Evolutionary conservation across 2,329 filamentous ascomycete genomes (phyloP), one percentile per base, ranked within the genome.

Genomic region (Xylariaceae sp.): DNA sequence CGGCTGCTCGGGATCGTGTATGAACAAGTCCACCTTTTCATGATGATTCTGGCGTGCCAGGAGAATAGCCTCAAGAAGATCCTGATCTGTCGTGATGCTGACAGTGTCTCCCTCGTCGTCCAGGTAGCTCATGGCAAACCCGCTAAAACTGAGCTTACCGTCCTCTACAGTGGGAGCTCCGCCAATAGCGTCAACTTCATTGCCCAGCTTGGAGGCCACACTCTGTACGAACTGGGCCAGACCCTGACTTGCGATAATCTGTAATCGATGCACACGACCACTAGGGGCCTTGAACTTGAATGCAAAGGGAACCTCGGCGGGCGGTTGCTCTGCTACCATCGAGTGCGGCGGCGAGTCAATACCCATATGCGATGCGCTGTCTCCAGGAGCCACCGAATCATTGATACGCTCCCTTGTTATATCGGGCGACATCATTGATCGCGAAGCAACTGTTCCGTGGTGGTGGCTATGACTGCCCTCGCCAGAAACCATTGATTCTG

Each of bases 241-340:
- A 32, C 93, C 93, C 41, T 88, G 80, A 17, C 85, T 80, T 9
- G 89, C 85, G 40, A 82, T 73, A 19, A 96, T 83, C 59, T 97
- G 93, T 38, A 98, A 71, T 41, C 93, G 83, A 66, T 98, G 93
- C 15, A 97, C 90, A 39, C 93, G 87, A 34, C 91, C 93, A 54
- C 88, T 90, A 1, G 93, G 93, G 2, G 93, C 89, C 73, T 97
- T 97, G 78, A 98, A 98, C 66, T 98, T 98, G 81, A 98, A 98
- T 3, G 91, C 81, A 67, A 97, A 98, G 0, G 91, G 88, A 9
- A 79, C 66, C 51, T 94, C 87, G 55, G 87, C 78, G 2, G 78
- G 71, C 3, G 72, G 67, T 15, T 83, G 74, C 35, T 84, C 73
- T 7, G 74, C 63, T 17, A 80, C 52, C 18, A 64, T 69, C 16